Conservation (phyloP, 1,284 basidiomycete species). For the Ganoderma lucidum region DNA sequence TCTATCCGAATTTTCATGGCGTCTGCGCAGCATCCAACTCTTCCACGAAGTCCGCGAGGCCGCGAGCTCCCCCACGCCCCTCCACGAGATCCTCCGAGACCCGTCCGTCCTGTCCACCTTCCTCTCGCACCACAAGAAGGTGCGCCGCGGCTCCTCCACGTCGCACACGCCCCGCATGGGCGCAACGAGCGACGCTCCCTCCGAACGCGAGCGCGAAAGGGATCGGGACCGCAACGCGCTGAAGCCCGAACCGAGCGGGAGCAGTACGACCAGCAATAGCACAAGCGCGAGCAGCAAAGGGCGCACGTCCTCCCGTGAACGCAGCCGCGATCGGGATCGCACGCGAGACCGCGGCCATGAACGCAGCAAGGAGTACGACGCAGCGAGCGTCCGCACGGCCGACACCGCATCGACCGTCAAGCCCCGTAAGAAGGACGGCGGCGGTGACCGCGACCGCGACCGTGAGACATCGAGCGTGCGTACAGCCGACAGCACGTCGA, state of each 20-base stretch:
- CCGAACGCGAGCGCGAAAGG: conserved; percentile 28
- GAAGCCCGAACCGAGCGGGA: conserved; percentile 12
- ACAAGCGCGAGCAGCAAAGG: conserved; percentile 15
- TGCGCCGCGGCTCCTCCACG: conserved; percentile 37
- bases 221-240: conserved; percentile 25
- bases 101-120: conserved; percentile 41
- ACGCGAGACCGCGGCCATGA: conserved; percentile 16
- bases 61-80: conserved; percentile 41
- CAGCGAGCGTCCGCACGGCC: no score
- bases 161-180: conserved; percentile 32
- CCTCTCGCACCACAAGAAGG: conserved; percentile 37
- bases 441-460: conserved; percentile 8
- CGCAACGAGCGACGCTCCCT: background rate
- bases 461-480: conserved; percentile 17
- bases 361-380: background rate
- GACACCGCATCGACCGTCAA: no score
- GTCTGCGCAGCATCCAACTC: conserved; percentile 31
- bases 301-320: conserved; percentile 18
- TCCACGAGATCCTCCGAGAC: conserved; percentile 44
- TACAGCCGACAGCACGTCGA: conserved; percentile 23
- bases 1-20: background rate
- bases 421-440: no score
- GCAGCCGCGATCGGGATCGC: conserved; percentile 18
- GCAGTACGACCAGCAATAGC: conserved; percentile 20
- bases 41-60: conserved; percentile 42